phyloP scores from a whole-genome alignment of 2,329 filamentous ascomycete genomes.

The Clarireedia sp. region DNA sequence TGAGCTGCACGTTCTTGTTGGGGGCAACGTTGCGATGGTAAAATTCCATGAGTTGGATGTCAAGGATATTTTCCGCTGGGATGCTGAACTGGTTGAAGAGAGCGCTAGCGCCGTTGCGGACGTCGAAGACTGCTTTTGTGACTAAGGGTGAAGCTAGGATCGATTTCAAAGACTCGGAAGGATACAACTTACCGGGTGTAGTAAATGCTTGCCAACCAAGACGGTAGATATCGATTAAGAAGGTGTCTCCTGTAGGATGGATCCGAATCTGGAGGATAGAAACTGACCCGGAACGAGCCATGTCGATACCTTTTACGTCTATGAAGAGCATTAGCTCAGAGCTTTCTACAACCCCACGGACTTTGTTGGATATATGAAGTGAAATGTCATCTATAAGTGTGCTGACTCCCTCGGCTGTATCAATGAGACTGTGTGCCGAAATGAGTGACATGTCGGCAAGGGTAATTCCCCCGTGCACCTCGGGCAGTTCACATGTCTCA shows the following conservation, averaged over 20 bases:
- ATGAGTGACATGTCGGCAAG: too few species aligned
- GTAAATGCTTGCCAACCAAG: slow-evolving; percentile 33
- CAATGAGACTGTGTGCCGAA: too few species aligned
- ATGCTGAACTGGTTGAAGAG: slow-evolving; percentile 40
- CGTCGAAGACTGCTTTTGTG: slow-evolving; percentile 49
- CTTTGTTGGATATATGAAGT: too few species aligned
- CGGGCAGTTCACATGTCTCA: too few species aligned
- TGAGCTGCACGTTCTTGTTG: too few species aligned
- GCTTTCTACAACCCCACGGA: not conserved
- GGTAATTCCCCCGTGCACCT: too few species aligned
- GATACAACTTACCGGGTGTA: slow-evolving; percentile 21
- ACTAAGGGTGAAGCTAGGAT: slow-evolving; percentile 39
- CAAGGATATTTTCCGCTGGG: slow-evolving; percentile 36
- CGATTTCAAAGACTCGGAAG: slow-evolving; percentile 25
- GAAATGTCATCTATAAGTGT: too few species aligned
- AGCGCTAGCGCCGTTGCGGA: slow-evolving; percentile 51
- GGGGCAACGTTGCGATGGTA: slow-evolving; percentile 27
- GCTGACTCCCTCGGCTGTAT: too few species aligned
- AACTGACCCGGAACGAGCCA: slow-evolving; percentile 35
- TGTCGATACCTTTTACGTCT: slow-evolving; percentile 37
- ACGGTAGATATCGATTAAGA: slow-evolving; percentile 36
- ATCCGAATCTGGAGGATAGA: slow-evolving; percentile 35
- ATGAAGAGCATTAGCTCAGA: slow-evolving; percentile 31
- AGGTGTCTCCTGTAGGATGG: slow-evolving; percentile 23
- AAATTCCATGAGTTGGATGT: slow-evolving; percentile 51